phyloP scores from a whole-genome alignment of 106 monocot genomes.

The Narthecium ossifragum region DNA sequence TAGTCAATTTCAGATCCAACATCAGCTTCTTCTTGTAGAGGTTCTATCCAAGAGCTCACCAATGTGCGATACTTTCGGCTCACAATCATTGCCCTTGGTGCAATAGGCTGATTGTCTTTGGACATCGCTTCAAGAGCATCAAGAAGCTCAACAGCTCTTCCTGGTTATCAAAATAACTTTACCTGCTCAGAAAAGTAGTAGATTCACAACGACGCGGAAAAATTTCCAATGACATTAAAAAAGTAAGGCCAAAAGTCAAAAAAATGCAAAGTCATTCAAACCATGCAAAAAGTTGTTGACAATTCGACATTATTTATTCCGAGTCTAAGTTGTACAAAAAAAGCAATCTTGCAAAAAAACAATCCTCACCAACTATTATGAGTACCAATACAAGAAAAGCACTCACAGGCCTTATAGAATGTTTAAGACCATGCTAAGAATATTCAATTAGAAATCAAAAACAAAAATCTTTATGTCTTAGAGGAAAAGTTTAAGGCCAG shows the following conservation, averaged over 20 bases:
- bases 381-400: too few relatives aligned
- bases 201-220: slow-evolving; percentile 7
- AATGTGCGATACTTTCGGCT: slow-evolving; percentile 93
- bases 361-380: too few relatives aligned
- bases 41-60: slow-evolving; percentile 99
- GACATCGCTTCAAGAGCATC: slow-evolving; percentile 96
- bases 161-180: slow-evolving; percentile 54
- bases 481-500: too few relatives aligned
- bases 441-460: too few relatives aligned
- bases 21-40: slow-evolving; percentile 98
- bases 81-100: slow-evolving; percentile 87
- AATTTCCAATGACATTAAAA: neutral
- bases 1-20: slow-evolving; percentile 94
- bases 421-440: too few relatives aligned
- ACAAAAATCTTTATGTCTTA: too few relatives aligned
- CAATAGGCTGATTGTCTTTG: slow-evolving; percentile 72
- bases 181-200: slow-evolving; percentile 28
- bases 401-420: too few relatives aligned
- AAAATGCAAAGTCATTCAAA: too few relatives aligned
- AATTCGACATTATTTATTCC: too few relatives aligned
- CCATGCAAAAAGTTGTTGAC: too few relatives aligned
- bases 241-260: neutral
- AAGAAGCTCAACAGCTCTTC: slow-evolving; percentile 85
- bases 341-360: too few relatives aligned
- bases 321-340: too few relatives aligned